phyloP scores from a whole-genome alignment of 441 rosid species.

The Rhodomyrtus psidioides region DNA sequence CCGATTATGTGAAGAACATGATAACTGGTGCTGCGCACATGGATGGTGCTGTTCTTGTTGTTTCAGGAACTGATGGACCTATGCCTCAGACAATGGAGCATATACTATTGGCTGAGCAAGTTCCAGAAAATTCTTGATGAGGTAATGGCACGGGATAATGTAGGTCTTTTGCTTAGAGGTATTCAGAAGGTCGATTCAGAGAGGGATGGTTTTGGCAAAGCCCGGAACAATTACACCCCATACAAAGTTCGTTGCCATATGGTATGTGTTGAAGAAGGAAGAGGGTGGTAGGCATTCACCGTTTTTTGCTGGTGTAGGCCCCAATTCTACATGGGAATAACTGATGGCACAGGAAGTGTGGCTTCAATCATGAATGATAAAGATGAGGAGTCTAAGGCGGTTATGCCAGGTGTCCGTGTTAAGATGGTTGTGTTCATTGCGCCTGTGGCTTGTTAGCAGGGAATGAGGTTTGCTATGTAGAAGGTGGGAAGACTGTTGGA shows the following conservation, averaged over 20 bases:
- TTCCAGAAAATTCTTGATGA: slow-evolving; percentile 89
- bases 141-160: slow-evolving; percentile 92
- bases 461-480: slow-evolving; percentile 99
- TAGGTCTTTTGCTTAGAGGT: slow-evolving; percentile 85
- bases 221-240: slow-evolving; percentile 77
- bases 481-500: slow-evolving; percentile 97
- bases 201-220: slow-evolving; percentile 94
- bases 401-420: slow-evolving; percentile 94
- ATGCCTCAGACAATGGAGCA: slow-evolving; percentile 1
- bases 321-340: slow-evolving; percentile 93
- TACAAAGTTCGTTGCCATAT: slow-evolving; percentile 62
- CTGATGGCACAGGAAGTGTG: slow-evolving; percentile 85
- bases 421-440: slow-evolving; percentile 94
- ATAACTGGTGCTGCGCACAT: not conserved
- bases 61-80: not conserved
- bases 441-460: slow-evolving; percentile 96
- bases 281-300: slow-evolving; percentile 92
- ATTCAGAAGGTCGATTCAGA: slow-evolving; percentile 72
- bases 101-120: too few relatives aligned
- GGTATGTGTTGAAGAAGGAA: slow-evolving; percentile 89
- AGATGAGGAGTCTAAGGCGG: slow-evolving; percentile 97
- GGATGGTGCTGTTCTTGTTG: not conserved
- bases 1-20: not conserved
- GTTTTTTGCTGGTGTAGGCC: slow-evolving; percentile 80
- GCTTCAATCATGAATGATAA: slow-evolving; percentile 73